Conservation (phyloP, 1,139 yeast species). For the Protomyces arabidopsidicola region DNA sequence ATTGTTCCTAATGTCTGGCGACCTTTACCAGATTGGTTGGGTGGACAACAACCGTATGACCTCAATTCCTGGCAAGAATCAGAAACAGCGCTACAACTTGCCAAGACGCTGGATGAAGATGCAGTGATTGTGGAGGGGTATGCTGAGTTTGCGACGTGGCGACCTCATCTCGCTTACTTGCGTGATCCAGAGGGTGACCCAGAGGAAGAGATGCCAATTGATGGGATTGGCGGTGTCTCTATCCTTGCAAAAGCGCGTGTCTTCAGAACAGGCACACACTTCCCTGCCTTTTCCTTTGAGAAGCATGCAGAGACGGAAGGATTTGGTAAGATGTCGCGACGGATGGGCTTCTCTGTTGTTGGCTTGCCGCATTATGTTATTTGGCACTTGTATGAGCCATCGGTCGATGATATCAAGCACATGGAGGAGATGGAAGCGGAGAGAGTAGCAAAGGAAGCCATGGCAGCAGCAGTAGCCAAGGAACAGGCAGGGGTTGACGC, state of each 20-base stretch:
- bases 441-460: constrained; percentile 39
- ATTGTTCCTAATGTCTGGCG: constrained; percentile 89
- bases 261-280: constrained; percentile 74
- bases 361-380: constrained; percentile 87
- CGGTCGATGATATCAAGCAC: constrained; percentile 63
- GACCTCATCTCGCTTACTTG: constrained; percentile 82
- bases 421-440: constrained; percentile 50
- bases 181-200: constrained; percentile 84
- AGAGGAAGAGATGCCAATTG: constrained; percentile 78
- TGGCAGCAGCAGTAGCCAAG: constrained; percentile 37
- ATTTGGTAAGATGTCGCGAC: constrained; percentile 75
- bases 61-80: constrained; percentile 87
- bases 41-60: constrained; percentile 85
- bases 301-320: constrained; percentile 94
- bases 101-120: constrained; percentile 72
- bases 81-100: constrained; percentile 75
- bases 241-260: constrained; percentile 75
- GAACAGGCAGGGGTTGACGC: constrained; percentile 37
- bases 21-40: constrained; percentile 84
- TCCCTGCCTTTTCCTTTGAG: constrained; percentile 85
- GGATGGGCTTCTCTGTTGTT: constrained; percentile 75
- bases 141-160: constrained; percentile 88
- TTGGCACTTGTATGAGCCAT: constrained; percentile 91
- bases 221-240: constrained; percentile 89
- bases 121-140: constrained; percentile 90